Percentiles rank a stretch among this genome's conserved stretches.
phyloP scores from a whole-genome alignment of 2,329 filamentous ascomycete genomes.

The Xylariomycetidae sp. region DNA sequence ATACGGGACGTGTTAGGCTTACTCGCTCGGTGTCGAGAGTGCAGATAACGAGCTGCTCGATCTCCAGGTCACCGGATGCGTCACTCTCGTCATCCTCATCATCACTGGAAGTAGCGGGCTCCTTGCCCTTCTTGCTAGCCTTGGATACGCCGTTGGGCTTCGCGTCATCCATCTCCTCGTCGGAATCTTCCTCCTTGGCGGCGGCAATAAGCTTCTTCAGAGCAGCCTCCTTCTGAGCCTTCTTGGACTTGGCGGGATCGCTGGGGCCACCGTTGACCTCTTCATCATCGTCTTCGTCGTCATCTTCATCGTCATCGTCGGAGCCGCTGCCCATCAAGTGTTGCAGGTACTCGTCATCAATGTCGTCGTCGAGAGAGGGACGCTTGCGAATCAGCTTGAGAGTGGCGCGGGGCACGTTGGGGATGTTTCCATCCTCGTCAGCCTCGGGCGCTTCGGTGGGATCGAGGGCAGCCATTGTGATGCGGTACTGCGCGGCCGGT shows the following conservation, averaged over 20 bases:
- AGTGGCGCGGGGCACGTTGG: conserved; percentile 68
- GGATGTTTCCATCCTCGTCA: conserved; percentile 56
- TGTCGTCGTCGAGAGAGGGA: conserved; percentile 53
- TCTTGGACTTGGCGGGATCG: conserved; percentile 84
- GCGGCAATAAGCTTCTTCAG: conserved; percentile 72
- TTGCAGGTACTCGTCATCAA: conserved; percentile 61
- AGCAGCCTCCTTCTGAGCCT: conserved; percentile 72
- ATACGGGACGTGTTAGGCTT: conserved; percentile 29
- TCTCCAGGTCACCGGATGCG: conserved; percentile 56
- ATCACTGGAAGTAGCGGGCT: conserved; percentile 47
- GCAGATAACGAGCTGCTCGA: conserved; percentile 91
- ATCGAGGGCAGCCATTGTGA: conserved; percentile 98
- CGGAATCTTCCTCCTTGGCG: conserved; percentile 49
- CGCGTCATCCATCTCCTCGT: conserved; percentile 64
- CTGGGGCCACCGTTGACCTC: conserved; percentile 85
- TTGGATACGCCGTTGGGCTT: conserved; percentile 51
- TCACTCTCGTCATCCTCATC: conserved; percentile 51
- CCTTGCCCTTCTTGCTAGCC: conserved; percentile 64
- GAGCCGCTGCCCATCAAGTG: conserved; percentile 44
- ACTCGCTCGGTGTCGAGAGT: conserved; percentile 91
- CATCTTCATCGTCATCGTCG: conserved; percentile 49
- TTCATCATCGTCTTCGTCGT: conserved; percentile 54
- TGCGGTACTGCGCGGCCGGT: conserved; percentile 69
- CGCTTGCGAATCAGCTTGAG: conserved; percentile 82
- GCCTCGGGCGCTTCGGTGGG: conserved; percentile 69